Conservation (phyloP, 768 basidiomycete species). For the Ephemerocybe angulata region DNA sequence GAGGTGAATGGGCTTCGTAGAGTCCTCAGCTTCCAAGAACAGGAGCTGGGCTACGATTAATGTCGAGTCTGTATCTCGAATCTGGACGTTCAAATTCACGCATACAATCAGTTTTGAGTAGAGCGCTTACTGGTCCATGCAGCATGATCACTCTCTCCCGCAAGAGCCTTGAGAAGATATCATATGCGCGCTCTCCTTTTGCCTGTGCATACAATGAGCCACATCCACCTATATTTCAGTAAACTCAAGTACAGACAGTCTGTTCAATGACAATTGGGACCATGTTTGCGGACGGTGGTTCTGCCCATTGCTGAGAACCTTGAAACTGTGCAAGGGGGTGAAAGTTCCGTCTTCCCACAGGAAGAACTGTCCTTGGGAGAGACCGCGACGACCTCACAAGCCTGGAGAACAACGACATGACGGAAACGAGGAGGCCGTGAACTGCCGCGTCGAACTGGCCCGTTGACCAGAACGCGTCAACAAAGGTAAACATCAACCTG, state of each 20-base stretch:
- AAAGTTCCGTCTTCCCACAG: conserved; percentile 36
- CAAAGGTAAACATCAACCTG: conserved; percentile 18
- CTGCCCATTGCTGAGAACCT: conserved; percentile 31
- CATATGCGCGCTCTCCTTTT: conserved; percentile 86
- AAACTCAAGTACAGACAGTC: conserved; percentile 49
- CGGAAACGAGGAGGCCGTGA: neutral
- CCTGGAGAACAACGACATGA: conserved; percentile 19
- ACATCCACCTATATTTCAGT: neutral
- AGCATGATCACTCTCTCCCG: conserved; percentile 95
- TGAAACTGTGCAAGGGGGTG: conserved; percentile 51
- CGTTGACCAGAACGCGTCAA: conserved; percentile 31
- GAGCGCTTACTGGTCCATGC: conserved; percentile 83
- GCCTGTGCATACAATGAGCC: conserved; percentile 43
- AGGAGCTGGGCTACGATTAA: conserved; percentile 88
- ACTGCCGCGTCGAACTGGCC: neutral
- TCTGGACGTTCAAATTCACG: conserved; percentile 44
- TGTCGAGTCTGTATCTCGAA: conserved; percentile 85
- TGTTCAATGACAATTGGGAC: conserved; percentile 94
- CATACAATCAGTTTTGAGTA: neutral
- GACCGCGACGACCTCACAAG: conserved; percentile 14
- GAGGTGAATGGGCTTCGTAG: conserved; percentile 89
- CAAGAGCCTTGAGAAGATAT: conserved; percentile 92
- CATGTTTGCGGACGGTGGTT: conserved; percentile 54
- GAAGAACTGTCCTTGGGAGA: neutral
- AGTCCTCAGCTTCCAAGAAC: conserved; percentile 94